These are phyloP conservation scores for Diaporthe vaccinii DNA, from an alignment of 2,329 filamentous ascomycete genomes.

Conservation along the genomic window DNA sequence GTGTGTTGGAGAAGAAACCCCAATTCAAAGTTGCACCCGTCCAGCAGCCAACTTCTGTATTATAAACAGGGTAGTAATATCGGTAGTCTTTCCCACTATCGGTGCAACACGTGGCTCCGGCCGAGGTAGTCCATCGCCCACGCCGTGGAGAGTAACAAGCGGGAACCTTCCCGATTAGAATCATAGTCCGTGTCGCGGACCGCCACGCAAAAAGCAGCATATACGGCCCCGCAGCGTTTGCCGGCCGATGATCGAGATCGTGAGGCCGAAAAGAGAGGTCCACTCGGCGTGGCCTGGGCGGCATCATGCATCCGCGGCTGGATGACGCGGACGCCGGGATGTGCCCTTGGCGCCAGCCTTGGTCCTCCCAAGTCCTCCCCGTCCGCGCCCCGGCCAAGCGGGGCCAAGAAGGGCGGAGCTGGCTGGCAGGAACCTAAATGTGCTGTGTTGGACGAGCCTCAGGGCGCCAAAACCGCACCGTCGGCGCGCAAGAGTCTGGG, in stretches of 20 bases:
- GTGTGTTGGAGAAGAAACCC: background rate
- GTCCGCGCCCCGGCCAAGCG: constrained; percentile 27
- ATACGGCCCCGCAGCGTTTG: background rate
- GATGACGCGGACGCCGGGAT: constrained; percentile 26
- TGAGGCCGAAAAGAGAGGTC: too few species aligned
- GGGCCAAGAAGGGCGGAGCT: constrained; percentile 27
- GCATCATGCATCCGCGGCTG: constrained; percentile 15
- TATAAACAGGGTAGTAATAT: background rate
- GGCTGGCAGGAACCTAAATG: background rate
- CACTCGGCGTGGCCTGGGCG: constrained; percentile 13
- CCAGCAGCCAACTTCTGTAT: too few species aligned
- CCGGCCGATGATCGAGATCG: constrained; percentile 24
- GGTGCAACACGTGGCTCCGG: constrained; percentile 12
- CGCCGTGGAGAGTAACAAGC: background rate
- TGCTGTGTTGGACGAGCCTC: background rate
- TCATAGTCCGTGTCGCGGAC: background rate
- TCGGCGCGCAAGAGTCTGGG: too few species aligned
- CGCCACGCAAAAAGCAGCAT: background rate
- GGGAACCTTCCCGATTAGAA: background rate
- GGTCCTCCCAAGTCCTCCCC: background rate
- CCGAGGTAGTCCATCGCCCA: background rate
- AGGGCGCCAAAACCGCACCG: background rate
- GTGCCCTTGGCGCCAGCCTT: constrained; percentile 18
- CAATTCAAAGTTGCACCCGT: background rate
- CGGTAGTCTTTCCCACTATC: background rate